Conservation (phyloP, 345 rosid species). For the Eucalyptus sp. region DNA sequence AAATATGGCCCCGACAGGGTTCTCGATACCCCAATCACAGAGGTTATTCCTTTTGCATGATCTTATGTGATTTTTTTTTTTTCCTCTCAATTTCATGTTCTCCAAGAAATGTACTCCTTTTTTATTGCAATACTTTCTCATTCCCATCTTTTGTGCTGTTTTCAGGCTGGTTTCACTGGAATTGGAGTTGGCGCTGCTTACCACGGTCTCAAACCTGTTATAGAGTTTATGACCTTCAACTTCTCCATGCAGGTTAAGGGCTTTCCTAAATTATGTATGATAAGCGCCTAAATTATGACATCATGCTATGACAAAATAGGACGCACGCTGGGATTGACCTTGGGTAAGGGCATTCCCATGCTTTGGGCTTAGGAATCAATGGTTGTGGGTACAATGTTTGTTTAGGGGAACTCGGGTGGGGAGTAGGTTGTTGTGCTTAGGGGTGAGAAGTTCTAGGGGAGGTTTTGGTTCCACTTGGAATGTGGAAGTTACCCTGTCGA, state of each 20-base stretch:
- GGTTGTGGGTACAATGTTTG: not conserved
- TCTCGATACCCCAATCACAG: constrained; percentile 91
- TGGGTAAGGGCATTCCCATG: not conserved
- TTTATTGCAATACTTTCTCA: not conserved
- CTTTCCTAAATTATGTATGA: not conserved
- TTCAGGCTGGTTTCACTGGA: constrained; percentile 97
- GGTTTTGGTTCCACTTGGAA: too few species aligned
- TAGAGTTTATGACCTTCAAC: constrained; percentile 98
- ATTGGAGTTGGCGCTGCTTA: constrained; percentile 99
- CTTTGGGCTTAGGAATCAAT: not conserved
- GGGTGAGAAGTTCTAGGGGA: too few species aligned
- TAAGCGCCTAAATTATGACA: not conserved
- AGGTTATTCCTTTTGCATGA: constrained; percentile 30
- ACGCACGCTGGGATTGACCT: not conserved
- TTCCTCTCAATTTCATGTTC: not conserved
- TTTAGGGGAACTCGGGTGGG: not conserved
- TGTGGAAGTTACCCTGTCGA: too few species aligned
- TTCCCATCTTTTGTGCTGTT: not conserved
- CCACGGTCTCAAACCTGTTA: constrained; percentile 72
- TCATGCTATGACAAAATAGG: not conserved
- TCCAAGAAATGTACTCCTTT: not conserved
- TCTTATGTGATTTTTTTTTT: not conserved
- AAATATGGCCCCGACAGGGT: constrained; percentile 98
- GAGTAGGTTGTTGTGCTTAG: not conserved
- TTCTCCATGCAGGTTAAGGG: constrained; percentile 83